Conservation (phyloP, 2,329 filamentous ascomycete species). For the Orbilia oligospora region DNA sequence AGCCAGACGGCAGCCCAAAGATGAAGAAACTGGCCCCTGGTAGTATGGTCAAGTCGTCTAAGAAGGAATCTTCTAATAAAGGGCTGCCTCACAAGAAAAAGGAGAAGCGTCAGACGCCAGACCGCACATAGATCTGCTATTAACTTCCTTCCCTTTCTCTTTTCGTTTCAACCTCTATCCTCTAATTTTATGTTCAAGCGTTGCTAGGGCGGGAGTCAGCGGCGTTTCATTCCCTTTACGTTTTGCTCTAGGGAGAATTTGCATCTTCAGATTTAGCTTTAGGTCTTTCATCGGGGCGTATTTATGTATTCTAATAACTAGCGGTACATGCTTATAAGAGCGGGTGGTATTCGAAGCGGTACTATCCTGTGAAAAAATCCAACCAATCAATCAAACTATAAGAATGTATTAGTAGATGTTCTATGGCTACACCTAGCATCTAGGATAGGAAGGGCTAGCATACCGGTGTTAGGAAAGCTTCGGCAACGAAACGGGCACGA, state of each 20-base stretch:
- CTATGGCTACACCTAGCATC: background rate
- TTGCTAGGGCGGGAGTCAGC: conserved; percentile 2
- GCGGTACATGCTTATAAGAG: background rate
- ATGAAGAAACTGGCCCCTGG: conserved; percentile 44
- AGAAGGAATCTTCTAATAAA: conserved; percentile 52
- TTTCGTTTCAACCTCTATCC: background rate
- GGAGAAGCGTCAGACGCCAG: conserved; percentile 49
- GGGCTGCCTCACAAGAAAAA: conserved; percentile 53
- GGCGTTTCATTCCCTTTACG: conserved; percentile 1
- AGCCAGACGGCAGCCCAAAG: conserved; percentile 52
- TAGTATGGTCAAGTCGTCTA: conserved; percentile 35
- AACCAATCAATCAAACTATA: conserved; percentile 45
- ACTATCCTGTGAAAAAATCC: background rate
- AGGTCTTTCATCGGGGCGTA: background rate
- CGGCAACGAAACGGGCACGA: conserved; percentile 94
- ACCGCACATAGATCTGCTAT: conserved; percentile 22
- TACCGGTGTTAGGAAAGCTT: conserved; percentile 97
- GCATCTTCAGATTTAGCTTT: background rate
- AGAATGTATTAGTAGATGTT: background rate
- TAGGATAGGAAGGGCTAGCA: background rate
- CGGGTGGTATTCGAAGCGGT: background rate
- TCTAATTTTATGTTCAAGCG: background rate
- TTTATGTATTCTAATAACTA: conserved; percentile 9
- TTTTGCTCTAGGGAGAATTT: background rate
- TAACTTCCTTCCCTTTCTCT: background rate